phyloP scores from a whole-genome alignment of 2,329 filamentous ascomycete species.

The Metarhizium guizhouense region DNA sequence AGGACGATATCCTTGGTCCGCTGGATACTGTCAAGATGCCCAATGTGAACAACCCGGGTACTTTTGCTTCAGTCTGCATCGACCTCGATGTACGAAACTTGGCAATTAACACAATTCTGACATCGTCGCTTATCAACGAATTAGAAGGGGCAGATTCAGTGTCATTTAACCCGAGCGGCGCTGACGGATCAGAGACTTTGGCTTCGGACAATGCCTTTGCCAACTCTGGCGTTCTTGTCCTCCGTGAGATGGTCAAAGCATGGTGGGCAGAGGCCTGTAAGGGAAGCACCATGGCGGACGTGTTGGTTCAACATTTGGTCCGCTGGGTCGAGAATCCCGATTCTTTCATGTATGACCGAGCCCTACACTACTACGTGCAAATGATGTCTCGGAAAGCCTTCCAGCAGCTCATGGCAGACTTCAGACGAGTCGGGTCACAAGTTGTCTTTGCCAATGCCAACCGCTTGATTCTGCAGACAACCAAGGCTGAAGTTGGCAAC shows the following conservation, averaged over 20 bases:
- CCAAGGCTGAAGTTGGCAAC: slow-evolving; percentile 92
- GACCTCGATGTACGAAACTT: slow-evolving; percentile 91
- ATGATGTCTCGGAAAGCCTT: slow-evolving; percentile 98
- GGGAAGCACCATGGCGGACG: slow-evolving; percentile 88
- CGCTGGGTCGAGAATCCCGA: slow-evolving; percentile 93
- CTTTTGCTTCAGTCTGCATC: slow-evolving; percentile 92
- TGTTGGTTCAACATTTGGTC: slow-evolving; percentile 94
- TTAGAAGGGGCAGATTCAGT: slow-evolving; percentile 83
- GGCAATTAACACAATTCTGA: slow-evolving; percentile 94
- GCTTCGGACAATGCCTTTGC: slow-evolving; percentile 87
- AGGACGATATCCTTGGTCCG: slow-evolving; percentile 75
- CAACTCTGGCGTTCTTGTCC: slow-evolving; percentile 79
- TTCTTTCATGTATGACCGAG: slow-evolving; percentile 90
- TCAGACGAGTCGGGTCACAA: slow-evolving; percentile 87
- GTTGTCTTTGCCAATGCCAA: slow-evolving; percentile 92
- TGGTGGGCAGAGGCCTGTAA: slow-evolving; percentile 96
- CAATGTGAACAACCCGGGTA: slow-evolving; percentile 83
- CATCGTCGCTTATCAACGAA: slow-evolving; percentile 93
- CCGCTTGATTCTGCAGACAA: slow-evolving; percentile 84
- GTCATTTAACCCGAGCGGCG: slow-evolving; percentile 58
- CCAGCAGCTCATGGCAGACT: slow-evolving; percentile 94
- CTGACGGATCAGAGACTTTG: slow-evolving; percentile 41
- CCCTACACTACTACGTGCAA: slow-evolving; percentile 93
- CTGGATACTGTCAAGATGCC: slow-evolving; percentile 89
- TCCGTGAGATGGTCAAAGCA: slow-evolving; percentile 95